Evolutionary conservation across 257 asterid genomes (phyloP).

Genomic region (Schizonepeta tenuifolia): DNA sequence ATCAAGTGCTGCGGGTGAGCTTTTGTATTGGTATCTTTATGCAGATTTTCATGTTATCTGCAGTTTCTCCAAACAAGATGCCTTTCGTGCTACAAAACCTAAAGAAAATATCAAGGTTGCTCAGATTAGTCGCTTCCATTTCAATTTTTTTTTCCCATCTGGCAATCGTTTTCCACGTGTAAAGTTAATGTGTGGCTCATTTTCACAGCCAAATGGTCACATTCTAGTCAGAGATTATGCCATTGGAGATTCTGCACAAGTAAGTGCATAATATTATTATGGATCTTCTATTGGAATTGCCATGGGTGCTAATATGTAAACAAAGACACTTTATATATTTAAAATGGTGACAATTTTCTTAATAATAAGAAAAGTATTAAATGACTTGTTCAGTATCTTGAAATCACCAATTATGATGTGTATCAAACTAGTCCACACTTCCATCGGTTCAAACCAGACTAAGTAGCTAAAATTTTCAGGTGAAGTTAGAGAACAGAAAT

Average conservation of each 20-base stretch:
- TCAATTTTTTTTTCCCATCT: constrained; percentile 13
- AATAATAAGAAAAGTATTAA: not conserved
- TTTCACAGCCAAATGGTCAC: constrained; percentile 76
- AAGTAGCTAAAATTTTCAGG: constrained; percentile 51
- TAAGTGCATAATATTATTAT: constrained; percentile 34
- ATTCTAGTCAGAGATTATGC: constrained; percentile 83
- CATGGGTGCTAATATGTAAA: not conserved
- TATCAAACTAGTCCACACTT: constrained; percentile 10
- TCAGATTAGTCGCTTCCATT: constrained; percentile 16
- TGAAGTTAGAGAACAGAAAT: constrained; percentile 66
- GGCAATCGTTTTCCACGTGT: not conserved
- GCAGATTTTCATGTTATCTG: constrained; percentile 88
- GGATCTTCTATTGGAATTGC: not conserved
- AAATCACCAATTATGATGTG: not conserved
- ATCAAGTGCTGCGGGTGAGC: constrained; percentile 17
- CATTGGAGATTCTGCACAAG: constrained; percentile 80
- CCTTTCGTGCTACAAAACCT: constrained; percentile 62
- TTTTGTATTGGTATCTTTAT: constrained; percentile 28
- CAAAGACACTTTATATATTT: not conserved
- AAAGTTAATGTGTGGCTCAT: constrained; percentile 30
- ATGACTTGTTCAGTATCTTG: constrained; percentile 15
- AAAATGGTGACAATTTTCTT: not conserved
- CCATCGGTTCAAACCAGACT: constrained; percentile 24
- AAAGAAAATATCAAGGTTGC: constrained; percentile 72
- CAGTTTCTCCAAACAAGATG: constrained; percentile 87